phyloP scores from a whole-genome alignment of 306 rosid genomes.

The Adenanthera pavonina region DNA sequence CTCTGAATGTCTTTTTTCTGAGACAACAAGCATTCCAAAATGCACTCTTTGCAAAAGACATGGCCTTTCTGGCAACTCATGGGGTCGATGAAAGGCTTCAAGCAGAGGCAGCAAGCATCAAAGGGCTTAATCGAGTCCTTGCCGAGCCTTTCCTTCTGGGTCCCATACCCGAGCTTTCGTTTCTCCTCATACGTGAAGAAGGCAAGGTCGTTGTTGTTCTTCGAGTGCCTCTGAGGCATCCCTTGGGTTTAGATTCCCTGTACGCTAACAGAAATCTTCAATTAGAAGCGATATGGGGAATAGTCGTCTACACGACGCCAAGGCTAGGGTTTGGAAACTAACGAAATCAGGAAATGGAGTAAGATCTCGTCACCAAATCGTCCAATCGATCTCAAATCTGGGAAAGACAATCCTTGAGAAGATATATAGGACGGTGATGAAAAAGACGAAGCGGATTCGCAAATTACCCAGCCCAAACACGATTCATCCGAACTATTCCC shows the following conservation, averaged over 20 bases:
- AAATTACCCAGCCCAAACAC: no score
- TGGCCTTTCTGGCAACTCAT: slow-evolving; percentile 89
- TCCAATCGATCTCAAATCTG: not conserved
- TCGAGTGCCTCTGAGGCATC: slow-evolving; percentile 99
- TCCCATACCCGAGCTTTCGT: slow-evolving; percentile 88
- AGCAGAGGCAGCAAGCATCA: slow-evolving; percentile 90
- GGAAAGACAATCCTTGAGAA: not conserved
- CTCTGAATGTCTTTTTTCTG: slow-evolving; percentile 97
- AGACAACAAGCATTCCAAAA: slow-evolving; percentile 81
- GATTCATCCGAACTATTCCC: no score
- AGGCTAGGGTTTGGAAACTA: not conserved
- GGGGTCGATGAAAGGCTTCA: slow-evolving; percentile 90
- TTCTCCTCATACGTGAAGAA: slow-evolving; percentile 99
- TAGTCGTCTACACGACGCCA: not conserved
- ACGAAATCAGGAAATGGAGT: not conserved
- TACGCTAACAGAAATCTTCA: not conserved
- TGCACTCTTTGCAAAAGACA: slow-evolving; percentile 92
- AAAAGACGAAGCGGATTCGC: not conserved
- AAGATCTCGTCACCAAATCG: not conserved
- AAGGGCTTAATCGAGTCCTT: slow-evolving; percentile 95
- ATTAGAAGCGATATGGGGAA: not conserved
- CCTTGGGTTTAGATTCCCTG: slow-evolving; percentile 1
- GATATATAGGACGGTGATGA: no score
- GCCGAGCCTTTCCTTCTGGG: slow-evolving; percentile 94
- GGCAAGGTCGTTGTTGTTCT: slow-evolving; percentile 97